Conservation (phyloP, 768 basidiomycete genomes). For the Suillus occidentalis region DNA sequence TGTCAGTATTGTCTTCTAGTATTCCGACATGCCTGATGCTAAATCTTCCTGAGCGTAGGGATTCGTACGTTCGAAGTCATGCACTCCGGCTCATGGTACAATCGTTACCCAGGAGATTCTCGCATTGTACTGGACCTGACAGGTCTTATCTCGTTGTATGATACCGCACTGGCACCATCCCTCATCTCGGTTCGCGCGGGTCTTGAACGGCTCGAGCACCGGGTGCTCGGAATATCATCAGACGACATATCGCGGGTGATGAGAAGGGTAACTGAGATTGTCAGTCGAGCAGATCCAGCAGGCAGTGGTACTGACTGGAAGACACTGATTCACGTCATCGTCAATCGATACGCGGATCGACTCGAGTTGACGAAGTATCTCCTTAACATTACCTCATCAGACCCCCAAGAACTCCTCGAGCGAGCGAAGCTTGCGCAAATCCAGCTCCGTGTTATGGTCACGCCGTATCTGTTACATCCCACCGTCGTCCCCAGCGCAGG, state of each 20-base stretch:
- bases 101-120: constrained; percentile 42
- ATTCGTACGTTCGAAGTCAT: constrained; percentile 18
- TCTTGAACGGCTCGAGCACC: constrained; percentile 22
- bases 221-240: constrained; percentile 12
- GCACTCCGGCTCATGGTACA: constrained; percentile 42
- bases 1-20: not conserved
- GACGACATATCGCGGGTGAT: constrained; percentile 12
- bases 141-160: constrained; percentile 44
- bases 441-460: constrained; percentile 23
- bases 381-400: constrained; percentile 25
- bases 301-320: constrained; percentile 44
- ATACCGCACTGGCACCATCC: constrained; percentile 36
- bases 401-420: constrained; percentile 13
- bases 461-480: constrained; percentile 17
- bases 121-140: constrained; percentile 44
- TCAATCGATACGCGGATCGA: constrained; percentile 41
- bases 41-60: not conserved
- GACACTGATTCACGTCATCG: constrained; percentile 35
- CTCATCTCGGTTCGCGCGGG: constrained; percentile 13
- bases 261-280: constrained; percentile 5
- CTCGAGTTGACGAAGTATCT: constrained; percentile 40
- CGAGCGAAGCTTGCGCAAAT: constrained; percentile 8
- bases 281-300: constrained; percentile 3
- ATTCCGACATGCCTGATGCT: not conserved
- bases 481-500: constrained; percentile 9